Conservation (phyloP, 495 filamentous ascomycete genomes). For the Lophiotrema nucula region DNA sequence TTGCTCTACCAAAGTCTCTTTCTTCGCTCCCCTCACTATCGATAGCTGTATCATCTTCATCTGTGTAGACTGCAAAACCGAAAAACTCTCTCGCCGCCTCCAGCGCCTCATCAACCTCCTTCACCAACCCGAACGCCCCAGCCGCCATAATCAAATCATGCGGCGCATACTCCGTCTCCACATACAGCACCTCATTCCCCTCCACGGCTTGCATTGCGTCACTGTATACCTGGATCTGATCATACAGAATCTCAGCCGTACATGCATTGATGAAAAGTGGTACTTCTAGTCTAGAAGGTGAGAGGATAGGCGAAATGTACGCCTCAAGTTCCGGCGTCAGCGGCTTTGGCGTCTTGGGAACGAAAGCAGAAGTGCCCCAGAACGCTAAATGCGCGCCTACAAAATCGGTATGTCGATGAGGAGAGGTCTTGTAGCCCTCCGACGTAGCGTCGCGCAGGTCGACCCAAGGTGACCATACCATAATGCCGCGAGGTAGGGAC, state of each 20-base stretch:
- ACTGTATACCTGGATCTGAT: constrained; percentile 39
- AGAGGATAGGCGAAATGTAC: constrained; percentile 40
- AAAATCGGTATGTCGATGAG: constrained; percentile 40
- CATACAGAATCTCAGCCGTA: constrained; percentile 42
- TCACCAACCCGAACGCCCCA: constrained; percentile 36
- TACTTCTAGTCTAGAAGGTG: constrained; percentile 41
- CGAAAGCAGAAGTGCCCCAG: constrained; percentile 40
- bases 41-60: background rate
- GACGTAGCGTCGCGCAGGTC: constrained; percentile 25
- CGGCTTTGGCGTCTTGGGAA: background rate
- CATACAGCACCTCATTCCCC: constrained; percentile 33
- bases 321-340: constrained; percentile 13
- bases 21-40: too few relatives aligned
- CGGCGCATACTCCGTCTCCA: constrained; percentile 35
- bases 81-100: constrained; percentile 38
- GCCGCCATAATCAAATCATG: constrained; percentile 45
- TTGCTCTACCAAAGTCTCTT: too few relatives aligned
- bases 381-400: constrained; percentile 34
- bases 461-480: constrained; percentile 46
- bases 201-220: constrained; percentile 27
- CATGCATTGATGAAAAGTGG: constrained; percentile 44
- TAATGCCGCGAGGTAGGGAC: constrained; percentile 7
- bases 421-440: constrained; percentile 24
- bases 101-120: constrained; percentile 37
- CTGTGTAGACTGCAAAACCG: background rate